Evolutionary conservation across 2,329 filamentous ascomycete genomes (phyloP).

Genomic region (Diplocarpon rosae): DNA sequence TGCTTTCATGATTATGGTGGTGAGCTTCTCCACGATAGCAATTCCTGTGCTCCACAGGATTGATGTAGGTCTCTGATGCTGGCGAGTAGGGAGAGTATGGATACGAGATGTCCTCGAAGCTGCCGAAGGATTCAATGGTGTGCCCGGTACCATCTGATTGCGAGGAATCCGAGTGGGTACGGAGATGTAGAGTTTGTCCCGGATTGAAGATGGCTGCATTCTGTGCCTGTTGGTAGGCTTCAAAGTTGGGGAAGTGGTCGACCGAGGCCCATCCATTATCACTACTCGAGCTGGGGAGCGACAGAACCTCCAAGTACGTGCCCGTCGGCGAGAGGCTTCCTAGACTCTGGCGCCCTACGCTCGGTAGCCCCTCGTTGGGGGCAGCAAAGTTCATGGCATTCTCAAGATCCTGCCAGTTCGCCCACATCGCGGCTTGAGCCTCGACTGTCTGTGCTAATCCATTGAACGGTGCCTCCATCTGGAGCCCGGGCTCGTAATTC

Average conservation of each 20-base stretch:
- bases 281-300: constrained; percentile 65
- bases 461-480: constrained; percentile 52
- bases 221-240: constrained; percentile 51
- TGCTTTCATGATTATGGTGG: constrained; percentile 38
- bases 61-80: constrained; percentile 62
- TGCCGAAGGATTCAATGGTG: constrained; percentile 47
- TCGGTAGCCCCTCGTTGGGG: constrained; percentile 35
- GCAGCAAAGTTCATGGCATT: constrained; percentile 46
- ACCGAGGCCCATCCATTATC: constrained; percentile 83
- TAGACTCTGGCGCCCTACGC: constrained; percentile 36
- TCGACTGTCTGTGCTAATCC: constrained; percentile 47
- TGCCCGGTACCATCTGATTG: constrained; percentile 58
- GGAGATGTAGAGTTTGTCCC: constrained; percentile 76
- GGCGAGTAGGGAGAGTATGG: constrained; percentile 73
- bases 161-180: constrained; percentile 78
- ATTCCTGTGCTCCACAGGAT: constrained; percentile 46
- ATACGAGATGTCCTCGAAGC: constrained; percentile 65
- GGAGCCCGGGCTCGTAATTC: constrained; percentile 46
- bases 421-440: constrained; percentile 50
- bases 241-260: constrained; percentile 62
- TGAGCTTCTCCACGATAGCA: constrained; percentile 48
- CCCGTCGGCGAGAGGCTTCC: constrained; percentile 62
- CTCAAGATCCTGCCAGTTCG: constrained; percentile 73
- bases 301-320: constrained; percentile 77
- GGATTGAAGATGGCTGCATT: constrained; percentile 73